Percentiles rank a stretch among this genome's conserved stretches.
phyloP scores from a whole-genome alignment of 108 stramenopile species.

The Nitzschia putrida region DNA sequence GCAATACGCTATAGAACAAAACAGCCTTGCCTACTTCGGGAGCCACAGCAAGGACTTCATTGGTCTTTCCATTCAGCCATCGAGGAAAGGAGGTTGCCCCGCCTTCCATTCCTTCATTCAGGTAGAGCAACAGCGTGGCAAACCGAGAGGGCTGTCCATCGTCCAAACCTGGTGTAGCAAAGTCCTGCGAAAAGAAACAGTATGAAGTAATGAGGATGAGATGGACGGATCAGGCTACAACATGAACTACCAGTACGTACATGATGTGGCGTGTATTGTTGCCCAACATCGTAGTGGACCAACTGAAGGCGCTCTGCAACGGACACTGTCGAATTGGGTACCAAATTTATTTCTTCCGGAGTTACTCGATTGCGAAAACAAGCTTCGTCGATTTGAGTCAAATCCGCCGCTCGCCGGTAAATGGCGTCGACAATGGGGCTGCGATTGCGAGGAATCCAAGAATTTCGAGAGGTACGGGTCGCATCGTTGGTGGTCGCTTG shows the following conservation, averaged over 20 bases:
- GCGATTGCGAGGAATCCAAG: constrained; percentile 41
- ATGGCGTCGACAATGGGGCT: constrained; percentile 51
- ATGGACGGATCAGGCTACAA: constrained; percentile 15
- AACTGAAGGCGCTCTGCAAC: constrained; percentile 53
- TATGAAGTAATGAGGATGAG: constrained; percentile 3
- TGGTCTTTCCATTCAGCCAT: constrained; percentile 50
- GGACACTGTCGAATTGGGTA: constrained; percentile 35
- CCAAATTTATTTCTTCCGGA: constrained; percentile 46
- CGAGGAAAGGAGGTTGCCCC: constrained; percentile 62
- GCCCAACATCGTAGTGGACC: constrained; percentile 60
- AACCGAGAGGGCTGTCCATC: constrained; percentile 50
- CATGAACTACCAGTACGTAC: constrained; percentile 23
- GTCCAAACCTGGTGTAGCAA: constrained; percentile 44
- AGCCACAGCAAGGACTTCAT: constrained; percentile 31
- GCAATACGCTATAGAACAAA: constrained; percentile 34
- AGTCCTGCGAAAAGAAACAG: constrained; percentile 55
- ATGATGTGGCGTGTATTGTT: constrained; percentile 50
- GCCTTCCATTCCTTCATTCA: constrained; percentile 52
- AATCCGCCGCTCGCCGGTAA: constrained; percentile 50
- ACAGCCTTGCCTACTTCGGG: constrained; percentile 58
- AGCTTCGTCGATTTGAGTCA: constrained; percentile 55
- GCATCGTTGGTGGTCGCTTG: constrained; percentile 10
- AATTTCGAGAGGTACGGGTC: constrained; percentile 43
- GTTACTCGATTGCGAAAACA: constrained; percentile 36
- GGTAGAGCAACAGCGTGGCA: constrained; percentile 66